Percentiles rank a stretch among this genome's conserved stretches.
Conservation (phyloP, 2,329 filamentous ascomycete genomes). For the Aquanectria penicillioides region DNA sequence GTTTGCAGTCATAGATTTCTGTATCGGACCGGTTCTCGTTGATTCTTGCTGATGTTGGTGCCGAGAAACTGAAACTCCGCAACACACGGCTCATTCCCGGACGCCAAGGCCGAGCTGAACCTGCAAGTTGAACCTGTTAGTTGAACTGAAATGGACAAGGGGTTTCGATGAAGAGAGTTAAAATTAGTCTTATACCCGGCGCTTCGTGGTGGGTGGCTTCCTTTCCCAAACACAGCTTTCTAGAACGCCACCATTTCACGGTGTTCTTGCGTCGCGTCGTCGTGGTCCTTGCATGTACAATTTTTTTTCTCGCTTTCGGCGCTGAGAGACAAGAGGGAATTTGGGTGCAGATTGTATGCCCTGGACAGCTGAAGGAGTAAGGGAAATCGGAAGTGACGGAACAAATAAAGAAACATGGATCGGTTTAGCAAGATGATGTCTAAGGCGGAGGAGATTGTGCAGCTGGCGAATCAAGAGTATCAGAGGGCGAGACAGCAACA, state of each 20-base stretch:
- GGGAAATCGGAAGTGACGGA: too few relatives aligned
- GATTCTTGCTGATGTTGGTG: neutral
- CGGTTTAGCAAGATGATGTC: slow-evolving; percentile 35
- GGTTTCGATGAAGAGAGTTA: neutral
- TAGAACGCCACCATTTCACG: neutral
- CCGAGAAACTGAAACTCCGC: too few relatives aligned
- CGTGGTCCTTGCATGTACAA: too few relatives aligned
- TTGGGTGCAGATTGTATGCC: too few relatives aligned
- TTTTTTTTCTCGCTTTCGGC: neutral
- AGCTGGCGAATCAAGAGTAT: slow-evolving; percentile 34
- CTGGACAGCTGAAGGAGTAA: too few relatives aligned
- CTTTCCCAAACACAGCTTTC: neutral
- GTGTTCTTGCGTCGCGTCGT: too few relatives aligned
- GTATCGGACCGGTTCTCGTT: too few relatives aligned
- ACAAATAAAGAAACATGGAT: slow-evolving; percentile 28
- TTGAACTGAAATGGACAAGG: slow-evolving; percentile 1
- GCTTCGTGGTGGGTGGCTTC: neutral
- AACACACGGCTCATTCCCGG: neutral
- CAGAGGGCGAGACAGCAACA: slow-evolving; percentile 26
- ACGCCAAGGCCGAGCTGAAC: slow-evolving; percentile 16
- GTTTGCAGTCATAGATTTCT: too few relatives aligned
- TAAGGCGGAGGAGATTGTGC: slow-evolving; percentile 38
- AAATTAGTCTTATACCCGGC: slow-evolving; percentile 8
- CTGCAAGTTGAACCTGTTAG: slow-evolving; percentile 7
- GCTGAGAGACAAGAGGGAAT: too few relatives aligned